Base-by-base conservation (phyloP, 2,329 filamentous ascomycete species). In the Nectriaceae sp. region DNA sequence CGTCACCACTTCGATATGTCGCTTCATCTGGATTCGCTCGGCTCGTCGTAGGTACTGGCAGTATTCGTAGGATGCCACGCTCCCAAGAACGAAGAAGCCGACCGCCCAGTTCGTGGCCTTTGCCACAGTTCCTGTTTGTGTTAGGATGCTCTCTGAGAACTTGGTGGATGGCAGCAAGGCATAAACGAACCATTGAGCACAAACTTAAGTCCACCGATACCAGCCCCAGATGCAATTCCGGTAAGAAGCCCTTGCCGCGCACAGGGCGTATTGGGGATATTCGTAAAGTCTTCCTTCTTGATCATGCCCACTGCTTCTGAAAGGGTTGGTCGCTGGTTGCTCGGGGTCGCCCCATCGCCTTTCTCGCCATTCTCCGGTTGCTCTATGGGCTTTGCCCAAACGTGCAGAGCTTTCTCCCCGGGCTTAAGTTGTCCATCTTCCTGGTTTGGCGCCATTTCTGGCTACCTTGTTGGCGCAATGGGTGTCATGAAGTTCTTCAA, bases 91-190 rank as follows among this genome's bases (percentile, higher is more conserved):
- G 67, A 94, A 96, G 29, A 83, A 78, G 5, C 85, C 89, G 5
- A 94, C 90, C 0, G 90, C 91, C 88, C 89, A 96, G 63, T 95
- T 95, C 29, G 87, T 85, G 1, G 89, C 83, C 61, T 80, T 67
- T 19, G 56, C 44, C 3, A 62, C 59, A 29, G 65, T 69, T 22
- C 68, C 69, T 71, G 35, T n/a, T 4, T 35, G 6, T 21, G 37
- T 63, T 46, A 61, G 55, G 35, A 42, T 31, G 24, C 38, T 4
- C 41, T 18, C 21, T 21, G 10, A 29, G n/a, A 36, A 36, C 33
- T 36, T n/a, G 33, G 16, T n/a, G 37, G 37, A 20, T 21, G 18
- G 21, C 8, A 18, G 37, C 18, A 21, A 21, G 41, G 19, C 16
- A 18, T 22, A 26, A 10, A 65, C 76, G 58, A 75, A 95, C 91